Base-by-base conservation (phyloP, 2,329 filamentous ascomycete genomes). In the Anisogramma anomala region DNA sequence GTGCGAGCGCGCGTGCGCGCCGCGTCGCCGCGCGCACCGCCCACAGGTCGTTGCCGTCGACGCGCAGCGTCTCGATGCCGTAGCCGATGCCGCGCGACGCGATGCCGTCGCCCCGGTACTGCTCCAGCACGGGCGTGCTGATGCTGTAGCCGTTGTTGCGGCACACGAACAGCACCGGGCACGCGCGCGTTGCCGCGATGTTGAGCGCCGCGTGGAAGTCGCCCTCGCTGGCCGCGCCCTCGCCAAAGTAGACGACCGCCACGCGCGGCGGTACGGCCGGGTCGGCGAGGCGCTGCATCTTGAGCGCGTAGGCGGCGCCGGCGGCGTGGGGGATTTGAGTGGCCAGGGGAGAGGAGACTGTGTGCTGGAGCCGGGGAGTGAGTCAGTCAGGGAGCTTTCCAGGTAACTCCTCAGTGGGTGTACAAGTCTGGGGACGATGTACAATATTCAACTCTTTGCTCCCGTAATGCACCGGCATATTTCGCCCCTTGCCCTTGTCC, bases 381-480 rank as follows among this genome's bases (percentile, higher is more conserved):
- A 39, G 26, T 3, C 5, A 14, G 25, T 28, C 28, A 17, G 6
- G 18, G 11, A 10, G 3, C n/a, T 9, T 2, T 3, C 25, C 20
- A 13, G 4, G 17, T 6, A 4, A 33, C 4, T 19, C 26, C 23
- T 41, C 17, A 19, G 28, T 8, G n/a, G 27, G 4, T n/a, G n/a
- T n/a, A 49, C 30, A 44, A 38, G 31, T 1, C 13, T 15, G 6
- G 5, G 19, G 22, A 14, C 2, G n/a, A 66, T 75, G 58, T 58
- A 88, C 83, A 55, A 94, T 87, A 52, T 94, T 86, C 43, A 93
- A 68, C 49, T 84, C 79, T 43, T 71, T 76, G 59, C 82, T 87
- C 34, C 88, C 88, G 55, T 96, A 98, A 62, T 98, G 91, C 11
- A 96, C 84, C 1, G 91, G 91, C 91, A 98, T 98, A 55, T 94